A percentile compares a stretch with the other conserved stretches of the same genome.
Evolutionary conservation across 345 rosid genomes (phyloP).

Genomic region (Euphorbia pulcherrima): DNA sequence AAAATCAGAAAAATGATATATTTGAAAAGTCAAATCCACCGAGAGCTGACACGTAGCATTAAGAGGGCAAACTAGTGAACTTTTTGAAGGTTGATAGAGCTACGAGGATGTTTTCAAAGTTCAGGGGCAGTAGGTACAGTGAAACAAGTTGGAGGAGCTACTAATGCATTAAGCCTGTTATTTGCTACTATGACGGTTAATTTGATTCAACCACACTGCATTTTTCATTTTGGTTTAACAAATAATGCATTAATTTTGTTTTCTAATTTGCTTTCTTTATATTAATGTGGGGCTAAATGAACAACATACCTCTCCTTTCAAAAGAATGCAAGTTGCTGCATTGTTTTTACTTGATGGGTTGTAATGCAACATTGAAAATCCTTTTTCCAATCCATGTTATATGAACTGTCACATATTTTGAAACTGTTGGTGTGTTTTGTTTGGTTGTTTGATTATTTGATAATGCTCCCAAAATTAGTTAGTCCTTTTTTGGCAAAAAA

Average conservation of each 20-base stretch:
- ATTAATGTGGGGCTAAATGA: background rate
- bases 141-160: too few species aligned
- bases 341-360: background rate
- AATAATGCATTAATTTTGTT: background rate
- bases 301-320: background rate
- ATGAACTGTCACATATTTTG: background rate
- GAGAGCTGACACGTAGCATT: too few species aligned
- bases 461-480: background rate
- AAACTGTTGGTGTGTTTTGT: background rate
- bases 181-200: too few species aligned
- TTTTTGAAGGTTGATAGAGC: too few species aligned
- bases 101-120: too few species aligned
- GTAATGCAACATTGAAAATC: background rate
- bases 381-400: background rate
- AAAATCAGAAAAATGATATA: too few species aligned
- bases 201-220: background rate
- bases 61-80: too few species aligned
- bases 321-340: constrained; percentile 2
- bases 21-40: too few species aligned
- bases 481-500: background rate
- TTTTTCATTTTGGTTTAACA: background rate
- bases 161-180: too few species aligned
- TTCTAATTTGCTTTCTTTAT: too few species aligned
- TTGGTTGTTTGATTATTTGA: background rate
- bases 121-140: too few species aligned